A percentile compares a stretch with the other conserved stretches of the same genome.
Conservation (phyloP, 1,139 yeast genomes). For the Taphrina confusa region DNA sequence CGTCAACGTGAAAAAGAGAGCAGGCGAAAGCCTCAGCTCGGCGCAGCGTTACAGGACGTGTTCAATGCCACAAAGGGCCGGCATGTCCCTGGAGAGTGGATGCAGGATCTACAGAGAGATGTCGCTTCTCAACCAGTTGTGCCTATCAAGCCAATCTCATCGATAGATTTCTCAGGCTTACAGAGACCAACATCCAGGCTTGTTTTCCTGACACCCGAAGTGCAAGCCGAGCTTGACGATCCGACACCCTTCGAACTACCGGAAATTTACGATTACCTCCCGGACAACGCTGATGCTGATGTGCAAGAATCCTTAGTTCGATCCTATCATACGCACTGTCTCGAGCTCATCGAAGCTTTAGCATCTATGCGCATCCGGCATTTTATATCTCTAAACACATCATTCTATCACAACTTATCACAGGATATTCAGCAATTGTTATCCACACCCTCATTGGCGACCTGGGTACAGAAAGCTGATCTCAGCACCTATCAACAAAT, state of each 20-base stretch:
- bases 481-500: conserved; percentile 59
- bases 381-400: conserved; percentile 56
- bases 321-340: conserved; percentile 64
- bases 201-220: conserved; percentile 34
- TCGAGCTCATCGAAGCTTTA: conserved; percentile 62
- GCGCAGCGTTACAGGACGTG: conserved; percentile 14
- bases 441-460: conserved; percentile 53
- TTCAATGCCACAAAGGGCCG: conserved; percentile 19
- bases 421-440: conserved; percentile 66
- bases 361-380: conserved; percentile 68
- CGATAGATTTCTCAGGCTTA: conserved; percentile 23
- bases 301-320: conserved; percentile 63
- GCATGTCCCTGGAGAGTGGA: conserved; percentile 12
- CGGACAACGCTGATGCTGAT: conserved; percentile 57
- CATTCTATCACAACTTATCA: conserved; percentile 63
- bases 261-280: conserved; percentile 39
- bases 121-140: background rate
- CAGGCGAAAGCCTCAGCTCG: conserved; percentile 11
- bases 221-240: conserved; percentile 39
- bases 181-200: conserved; percentile 20
- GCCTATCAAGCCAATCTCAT: conserved; percentile 20
- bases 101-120: conserved; percentile 17
- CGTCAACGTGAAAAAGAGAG: conserved; percentile 16
- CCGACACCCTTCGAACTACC: conserved; percentile 36
- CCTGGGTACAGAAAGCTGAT: conserved; percentile 72